Evolutionary conservation across 257 asterid species (phyloP).

Genomic region (Petunia secreta): DNA sequence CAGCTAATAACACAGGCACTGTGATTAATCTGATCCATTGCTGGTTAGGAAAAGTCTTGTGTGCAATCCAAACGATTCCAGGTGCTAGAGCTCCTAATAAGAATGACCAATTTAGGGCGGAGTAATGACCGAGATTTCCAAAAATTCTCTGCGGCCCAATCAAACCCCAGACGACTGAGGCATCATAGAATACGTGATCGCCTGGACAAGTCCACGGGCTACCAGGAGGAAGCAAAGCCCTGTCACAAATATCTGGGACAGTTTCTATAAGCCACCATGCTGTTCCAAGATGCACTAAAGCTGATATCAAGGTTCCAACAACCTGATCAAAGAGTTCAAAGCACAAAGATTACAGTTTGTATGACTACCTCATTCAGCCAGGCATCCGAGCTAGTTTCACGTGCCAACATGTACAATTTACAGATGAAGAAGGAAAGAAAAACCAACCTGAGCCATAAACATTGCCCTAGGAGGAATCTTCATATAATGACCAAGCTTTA

Average conservation of each 20-base stretch:
- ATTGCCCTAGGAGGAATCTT: conserved; percentile 33
- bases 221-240: conserved; percentile 52
- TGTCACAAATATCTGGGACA: conserved; percentile 79
- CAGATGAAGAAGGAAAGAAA: not conserved
- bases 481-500: conserved; percentile 36
- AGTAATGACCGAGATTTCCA: conserved; percentile 58
- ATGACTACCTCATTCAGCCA: not conserved
- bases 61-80: conserved; percentile 43
- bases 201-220: conserved; percentile 90
- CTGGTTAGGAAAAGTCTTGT: conserved; percentile 57
- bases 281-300: conserved; percentile 75
- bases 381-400: not conserved
- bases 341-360: not conserved
- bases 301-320: conserved; percentile 77
- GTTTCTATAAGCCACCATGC: conserved; percentile 98
- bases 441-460: conserved; percentile 34
- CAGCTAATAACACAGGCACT: conserved; percentile 60
- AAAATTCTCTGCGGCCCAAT: conserved; percentile 74
- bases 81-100: conserved; percentile 66
- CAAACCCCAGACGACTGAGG: conserved; percentile 91
- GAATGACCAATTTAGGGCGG: conserved; percentile 66
- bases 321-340: conserved; percentile 48
- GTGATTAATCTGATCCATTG: conserved; percentile 67
- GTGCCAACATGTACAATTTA: not conserved
- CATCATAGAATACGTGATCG: conserved; percentile 65